Base-by-base conservation (phyloP, 106 monocot genomes). In the Acorus gramineus region DNA sequence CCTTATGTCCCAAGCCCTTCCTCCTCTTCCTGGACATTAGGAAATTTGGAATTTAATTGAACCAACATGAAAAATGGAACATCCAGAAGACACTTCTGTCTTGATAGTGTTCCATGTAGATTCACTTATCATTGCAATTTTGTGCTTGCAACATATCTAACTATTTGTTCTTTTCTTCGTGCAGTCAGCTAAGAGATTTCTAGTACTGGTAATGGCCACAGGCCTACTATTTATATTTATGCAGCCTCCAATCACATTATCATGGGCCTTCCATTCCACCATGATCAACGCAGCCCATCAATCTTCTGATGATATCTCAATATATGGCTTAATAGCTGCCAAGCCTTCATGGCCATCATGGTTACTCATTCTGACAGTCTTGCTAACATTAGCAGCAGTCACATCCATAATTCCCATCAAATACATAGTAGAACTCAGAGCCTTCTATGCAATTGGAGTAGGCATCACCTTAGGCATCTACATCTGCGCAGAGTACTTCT, bases 271-370 rank as follows among this genome's bases (percentile, higher is more conserved):
- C 63, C 58, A 65, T 2, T 98, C 96, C 7, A 81, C 87, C 3
- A 67, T 98, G 52, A 98, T 98, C 66, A 85, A 54, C 69, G 76
- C 90, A 60, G 91, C 96, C 49, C 88, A 84, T 63, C 80, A 83
- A 60, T 80, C 87, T 57, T 73, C 79, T 64, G 96, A 98, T 76
- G 96, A 92, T 55, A 69, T 76, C 12, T 88, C 96, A 4, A 98
- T 98, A 62, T 98, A 98, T 59, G 96, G 96, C 2, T 78, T 87
- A 73, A 67, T 81, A 4, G 78, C 73, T 66, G 78, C 81, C 42
- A 85, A 72, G 50, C 92, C 96, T 67, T 71, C 87, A 65, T 98
- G 96, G 96, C 96, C 92, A 66, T 85, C 91, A 48, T 92, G 96
- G 96, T 63, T 98, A 50, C 87, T 98, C 49, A 92, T 98, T 59